These are phyloP conservation scores for Jacaranda mimosifolia DNA, from an alignment of 257 asterid genomes.

Conservation along the genomic window DNA sequence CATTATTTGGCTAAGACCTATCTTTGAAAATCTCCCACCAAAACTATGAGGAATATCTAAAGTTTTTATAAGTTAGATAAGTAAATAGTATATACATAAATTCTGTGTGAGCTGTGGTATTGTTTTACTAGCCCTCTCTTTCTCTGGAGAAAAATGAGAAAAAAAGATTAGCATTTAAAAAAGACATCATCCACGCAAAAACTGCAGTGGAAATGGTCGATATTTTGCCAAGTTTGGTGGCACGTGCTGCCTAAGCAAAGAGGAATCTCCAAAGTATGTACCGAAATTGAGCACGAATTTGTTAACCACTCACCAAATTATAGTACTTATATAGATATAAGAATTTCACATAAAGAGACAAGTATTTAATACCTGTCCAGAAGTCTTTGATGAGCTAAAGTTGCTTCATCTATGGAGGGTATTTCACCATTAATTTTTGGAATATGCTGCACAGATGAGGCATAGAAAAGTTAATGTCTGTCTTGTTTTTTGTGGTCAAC, in stretches of 20 bases:
- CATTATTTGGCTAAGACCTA: conserved; percentile 7
- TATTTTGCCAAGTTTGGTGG: neutral
- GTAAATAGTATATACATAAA: too few relatives aligned
- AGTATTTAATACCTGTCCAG: conserved; percentile 69
- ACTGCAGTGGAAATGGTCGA: neutral
- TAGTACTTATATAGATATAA: conserved; percentile 19
- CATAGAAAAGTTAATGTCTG: conserved; percentile 6
- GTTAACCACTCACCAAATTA: neutral
- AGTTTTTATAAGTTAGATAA: neutral
- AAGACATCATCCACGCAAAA: neutral
- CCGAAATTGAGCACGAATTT: neutral
- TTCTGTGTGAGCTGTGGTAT: neutral
- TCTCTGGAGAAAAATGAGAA: neutral
- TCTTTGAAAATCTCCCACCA: conserved; percentile 25
- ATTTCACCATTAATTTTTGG: conserved; percentile 94
- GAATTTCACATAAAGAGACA: conserved; percentile 23
- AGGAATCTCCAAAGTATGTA: neutral
- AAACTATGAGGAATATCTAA: conserved; percentile 3
- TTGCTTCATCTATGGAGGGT: conserved; percentile 92
- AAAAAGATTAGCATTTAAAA: neutral
- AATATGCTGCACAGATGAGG: conserved; percentile 73
- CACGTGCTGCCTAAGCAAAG: conserved; percentile 19
- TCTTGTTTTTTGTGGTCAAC: conserved; percentile 13
- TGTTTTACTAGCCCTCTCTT: neutral
- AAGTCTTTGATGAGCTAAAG: conserved; percentile 94